A percentile compares a stretch with the other conserved stretches of the same genome.
These are phyloP conservation scores for Arthrobotrys iridis DNA, from an alignment of 2,329 filamentous ascomycete genomes.

Conservation along the genomic window DNA sequence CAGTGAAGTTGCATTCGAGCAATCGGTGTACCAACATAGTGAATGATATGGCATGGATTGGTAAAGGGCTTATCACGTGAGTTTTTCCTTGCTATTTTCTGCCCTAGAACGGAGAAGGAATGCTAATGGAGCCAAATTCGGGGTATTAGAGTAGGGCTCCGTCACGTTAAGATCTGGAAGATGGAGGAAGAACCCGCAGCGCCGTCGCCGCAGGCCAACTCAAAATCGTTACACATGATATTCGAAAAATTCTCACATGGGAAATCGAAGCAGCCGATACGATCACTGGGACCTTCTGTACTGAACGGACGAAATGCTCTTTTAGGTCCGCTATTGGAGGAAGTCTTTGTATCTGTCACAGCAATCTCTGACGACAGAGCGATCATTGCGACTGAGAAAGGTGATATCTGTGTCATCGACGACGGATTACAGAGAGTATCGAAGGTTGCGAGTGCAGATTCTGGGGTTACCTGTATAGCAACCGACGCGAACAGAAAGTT, in stretches of 20 bases:
- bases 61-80: conserved; percentile 77
- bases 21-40: conserved; percentile 93
- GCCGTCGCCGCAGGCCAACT: conserved; percentile 59
- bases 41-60: conserved; percentile 89
- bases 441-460: conserved; percentile 63
- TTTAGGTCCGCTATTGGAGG: conserved; percentile 81
- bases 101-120: not conserved
- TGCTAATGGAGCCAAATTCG: not conserved
- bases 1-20: conserved; percentile 78
- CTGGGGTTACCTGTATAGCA: conserved; percentile 62
- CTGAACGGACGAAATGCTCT: conserved; percentile 87
- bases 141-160: conserved; percentile 73
- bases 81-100: not conserved
- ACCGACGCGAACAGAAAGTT: conserved; percentile 60
- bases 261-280: conserved; percentile 60
- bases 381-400: conserved; percentile 85
- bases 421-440: conserved; percentile 72
- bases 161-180: conserved; percentile 94
- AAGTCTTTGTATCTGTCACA: conserved; percentile 81
- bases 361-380: conserved; percentile 77
- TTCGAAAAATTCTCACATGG: conserved; percentile 59
- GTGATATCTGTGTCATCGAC: conserved; percentile 88
- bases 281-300: conserved; percentile 70
- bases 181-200: conserved; percentile 72
- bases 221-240: conserved; percentile 50